Base-by-base conservation (phyloP, 139 green algal genomes). In the Pleodorina starrii region DNA sequence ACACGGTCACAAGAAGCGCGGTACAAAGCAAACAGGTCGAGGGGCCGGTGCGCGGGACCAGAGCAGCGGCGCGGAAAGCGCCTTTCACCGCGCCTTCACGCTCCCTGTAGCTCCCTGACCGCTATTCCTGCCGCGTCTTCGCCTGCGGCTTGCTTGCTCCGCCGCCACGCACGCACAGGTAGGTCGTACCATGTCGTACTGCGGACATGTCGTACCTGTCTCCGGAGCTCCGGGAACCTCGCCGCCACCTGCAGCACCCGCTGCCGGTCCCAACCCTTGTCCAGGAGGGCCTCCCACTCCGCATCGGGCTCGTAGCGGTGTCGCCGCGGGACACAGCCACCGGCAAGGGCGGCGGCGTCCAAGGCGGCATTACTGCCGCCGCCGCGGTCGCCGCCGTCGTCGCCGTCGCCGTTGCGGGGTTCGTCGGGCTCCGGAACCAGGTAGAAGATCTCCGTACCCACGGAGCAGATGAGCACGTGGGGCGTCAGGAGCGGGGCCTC, bases 401-500 rank as follows among this genome's bases (percentile, higher is more conserved):
- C 79, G 27, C 12, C 57, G 42, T 35, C 38, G 80, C 72, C 72
- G 72, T 21, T 44, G 59, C 43, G 68, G 59, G 35, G 1, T 12
- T 3, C 35, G 1, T 43, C 38, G 2, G 36, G 68, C 68, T 76
- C 68, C 68, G 68, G 36, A 76, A 76, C 68, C 29, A 90, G 66
- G 68, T 93, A 94, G 57, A 97, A 96, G 32, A 99, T 97, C 84
- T 99, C 97, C 1, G 96, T 98, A 57, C 97, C 97, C 19, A 99
- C 97, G 0, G 95, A 98, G 93, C 97, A 99, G n/a, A 98, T 96
- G 25, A 99, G 91, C 29, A 98, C 91, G 83, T 97, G 92, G 5
- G 97, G 97, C 1, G 87, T 94, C 2, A 98, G 91, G 73, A 99
- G 89, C 14, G 97, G 97, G 25, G 93, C 92, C 46, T 97, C 92